These are phyloP conservation scores for Albugo laibachii DNA, from an alignment of 352 stramenopile species.

Conservation along the genomic window DNA sequence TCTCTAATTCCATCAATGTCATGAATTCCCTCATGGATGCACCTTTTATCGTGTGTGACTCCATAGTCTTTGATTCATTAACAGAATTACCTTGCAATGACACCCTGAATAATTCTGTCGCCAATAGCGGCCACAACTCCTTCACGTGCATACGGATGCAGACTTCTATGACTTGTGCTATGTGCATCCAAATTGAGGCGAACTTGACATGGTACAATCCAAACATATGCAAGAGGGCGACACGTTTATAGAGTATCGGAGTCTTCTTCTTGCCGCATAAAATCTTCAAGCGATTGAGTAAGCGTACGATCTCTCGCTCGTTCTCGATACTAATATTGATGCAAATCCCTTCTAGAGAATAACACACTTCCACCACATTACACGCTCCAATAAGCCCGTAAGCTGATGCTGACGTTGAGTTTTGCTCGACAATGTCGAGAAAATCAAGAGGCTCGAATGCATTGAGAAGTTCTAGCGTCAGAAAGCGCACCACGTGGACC, in stretches of 20 bases:
- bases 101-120: slow-evolving; percentile 23
- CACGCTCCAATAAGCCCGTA: slow-evolving; percentile 24
- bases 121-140: slow-evolving; percentile 37
- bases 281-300: slow-evolving; percentile 65
- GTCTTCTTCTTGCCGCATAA: slow-evolving; percentile 46
- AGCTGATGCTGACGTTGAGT: slow-evolving; percentile 3
- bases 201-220: slow-evolving; percentile 81
- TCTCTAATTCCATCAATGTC: slow-evolving; percentile 14
- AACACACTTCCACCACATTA: slow-evolving; percentile 37
- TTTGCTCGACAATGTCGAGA: slow-evolving; percentile 14
- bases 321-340: slow-evolving; percentile 37
- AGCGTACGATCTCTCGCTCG: slow-evolving; percentile 62
- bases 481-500: slow-evolving; percentile 35
- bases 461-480: slow-evolving; percentile 44
- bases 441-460: slow-evolving; percentile 30
- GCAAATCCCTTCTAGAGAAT: slow-evolving; percentile 42
- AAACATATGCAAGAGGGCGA: slow-evolving; percentile 53
- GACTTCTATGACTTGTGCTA: slow-evolving; percentile 46
- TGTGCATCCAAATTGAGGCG: slow-evolving; percentile 64
- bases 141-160: slow-evolving; percentile 29
- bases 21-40: background rate
- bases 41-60: background rate
- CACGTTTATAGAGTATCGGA: slow-evolving; percentile 52
- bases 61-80: slow-evolving; percentile 6
- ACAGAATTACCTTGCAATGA: slow-evolving; percentile 17